Conservation (phyloP, 1,284 basidiomycete genomes). For the Chiua sp. region DNA sequence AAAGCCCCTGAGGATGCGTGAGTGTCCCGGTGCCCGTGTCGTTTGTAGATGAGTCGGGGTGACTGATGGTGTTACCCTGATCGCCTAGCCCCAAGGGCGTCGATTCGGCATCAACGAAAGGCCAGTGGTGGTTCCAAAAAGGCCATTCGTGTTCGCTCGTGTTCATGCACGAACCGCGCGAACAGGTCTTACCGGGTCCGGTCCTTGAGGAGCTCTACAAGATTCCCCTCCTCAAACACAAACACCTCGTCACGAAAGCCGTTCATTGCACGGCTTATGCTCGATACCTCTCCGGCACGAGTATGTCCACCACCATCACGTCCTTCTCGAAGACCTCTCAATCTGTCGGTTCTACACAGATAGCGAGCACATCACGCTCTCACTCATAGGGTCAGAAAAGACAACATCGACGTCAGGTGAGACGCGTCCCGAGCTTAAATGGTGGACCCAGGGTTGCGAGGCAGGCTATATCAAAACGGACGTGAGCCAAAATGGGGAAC, state of each 20-base stretch:
- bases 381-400: constrained; percentile 6
- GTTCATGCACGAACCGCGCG: constrained; percentile 17
- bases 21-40: neutral
- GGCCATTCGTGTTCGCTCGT: constrained; percentile 15
- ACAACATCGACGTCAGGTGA: neutral
- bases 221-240: constrained; percentile 19
- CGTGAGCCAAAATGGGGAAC: neutral
- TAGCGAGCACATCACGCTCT: constrained; percentile 1
- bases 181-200: constrained; percentile 16
- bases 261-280: constrained; percentile 21
- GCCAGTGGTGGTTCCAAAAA: constrained; percentile 18
- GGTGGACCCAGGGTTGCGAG: constrained; percentile 3
- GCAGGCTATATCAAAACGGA: constrained; percentile 4
- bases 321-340: no score
- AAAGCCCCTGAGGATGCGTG: constrained; percentile 8
- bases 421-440: neutral
- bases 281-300: constrained; percentile 17
- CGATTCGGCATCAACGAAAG: constrained; percentile 14
- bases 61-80: neutral
- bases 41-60: no score
- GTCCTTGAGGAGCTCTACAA: constrained; percentile 21
- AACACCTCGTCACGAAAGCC: constrained; percentile 11
- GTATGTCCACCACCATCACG: neutral
- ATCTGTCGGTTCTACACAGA: neutral
- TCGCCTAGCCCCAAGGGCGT: constrained; percentile 2